phyloP scores from a whole-genome alignment of 306 rosid genomes.

The Carpinus viminea region DNA sequence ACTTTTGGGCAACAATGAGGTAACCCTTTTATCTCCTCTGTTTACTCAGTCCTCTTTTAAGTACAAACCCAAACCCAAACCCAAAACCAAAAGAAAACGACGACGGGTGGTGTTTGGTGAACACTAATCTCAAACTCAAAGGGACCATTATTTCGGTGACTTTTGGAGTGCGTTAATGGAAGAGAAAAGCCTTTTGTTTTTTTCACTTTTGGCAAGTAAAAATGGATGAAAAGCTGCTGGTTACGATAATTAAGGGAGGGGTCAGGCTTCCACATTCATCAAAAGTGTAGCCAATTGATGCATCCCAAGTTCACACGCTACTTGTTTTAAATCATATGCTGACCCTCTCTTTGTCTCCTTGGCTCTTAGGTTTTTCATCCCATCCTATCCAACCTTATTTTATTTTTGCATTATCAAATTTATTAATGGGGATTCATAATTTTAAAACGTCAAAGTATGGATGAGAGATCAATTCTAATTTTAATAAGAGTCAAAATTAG shows the following conservation, averaged over 20 bases:
- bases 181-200: neutral
- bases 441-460: too few relatives aligned
- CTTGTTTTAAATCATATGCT: constrained; percentile 34
- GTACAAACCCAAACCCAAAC: neutral
- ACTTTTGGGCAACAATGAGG: constrained; percentile 10
- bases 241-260: neutral
- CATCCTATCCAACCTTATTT: neutral
- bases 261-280: constrained; percentile 6
- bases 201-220: neutral
- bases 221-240: neutral
- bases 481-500: too few relatives aligned
- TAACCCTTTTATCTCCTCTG: neutral
- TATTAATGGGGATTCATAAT: too few relatives aligned
- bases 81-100: neutral
- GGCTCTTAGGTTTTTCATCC: neutral
- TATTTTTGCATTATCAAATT: neutral
- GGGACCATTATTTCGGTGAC: neutral
- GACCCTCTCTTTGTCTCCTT: constrained; percentile 45
- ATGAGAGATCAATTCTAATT: too few relatives aligned
- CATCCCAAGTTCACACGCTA: constrained; percentile 29
- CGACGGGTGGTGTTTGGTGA: neutral
- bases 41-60: constrained; percentile 22
- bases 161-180: neutral
- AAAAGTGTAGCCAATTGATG: constrained; percentile 26
- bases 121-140: neutral